A percentile compares a stretch with the other conserved stretches of the same genome.
Evolutionary conservation across 768 basidiomycete species (phyloP).

Genomic region (Russula lepida): DNA sequence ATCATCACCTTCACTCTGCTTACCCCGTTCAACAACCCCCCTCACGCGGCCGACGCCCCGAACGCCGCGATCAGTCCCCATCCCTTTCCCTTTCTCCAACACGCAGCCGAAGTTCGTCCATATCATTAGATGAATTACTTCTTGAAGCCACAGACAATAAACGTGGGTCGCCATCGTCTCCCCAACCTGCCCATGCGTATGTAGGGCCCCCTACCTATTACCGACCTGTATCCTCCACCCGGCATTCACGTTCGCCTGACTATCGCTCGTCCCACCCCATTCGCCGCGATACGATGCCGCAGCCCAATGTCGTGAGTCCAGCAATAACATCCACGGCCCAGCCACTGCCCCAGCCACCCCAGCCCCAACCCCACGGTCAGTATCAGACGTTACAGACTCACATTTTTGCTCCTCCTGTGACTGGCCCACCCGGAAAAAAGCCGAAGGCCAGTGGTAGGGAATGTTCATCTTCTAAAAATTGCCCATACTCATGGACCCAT

Average conservation of each 20-base stretch:
- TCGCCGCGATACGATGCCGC: slow-evolving; percentile 8
- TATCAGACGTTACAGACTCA: slow-evolving; percentile 50
- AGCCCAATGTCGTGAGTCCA: neutral
- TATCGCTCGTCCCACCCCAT: slow-evolving; percentile 7
- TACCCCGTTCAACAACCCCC: slow-evolving; percentile 23
- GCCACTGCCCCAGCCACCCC: slow-evolving; percentile 16
- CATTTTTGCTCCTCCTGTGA: slow-evolving; percentile 65
- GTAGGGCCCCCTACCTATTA: slow-evolving; percentile 24
- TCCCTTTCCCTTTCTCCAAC: slow-evolving; percentile 32
- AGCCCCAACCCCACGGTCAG: slow-evolving; percentile 30
- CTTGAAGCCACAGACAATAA: slow-evolving; percentile 36
- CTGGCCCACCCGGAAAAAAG: slow-evolving; percentile 65
- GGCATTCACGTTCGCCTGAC: slow-evolving; percentile 12
- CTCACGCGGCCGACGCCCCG: slow-evolving; percentile 22
- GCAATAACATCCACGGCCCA: slow-evolving; percentile 21
- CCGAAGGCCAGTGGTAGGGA: slow-evolving; percentile 33
- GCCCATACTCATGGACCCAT: neutral
- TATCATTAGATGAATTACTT: slow-evolving; percentile 40
- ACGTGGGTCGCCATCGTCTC: slow-evolving; percentile 23
- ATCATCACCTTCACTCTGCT: slow-evolving; percentile 24
- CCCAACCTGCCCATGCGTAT: slow-evolving; percentile 25
- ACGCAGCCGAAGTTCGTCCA: slow-evolving; percentile 29
- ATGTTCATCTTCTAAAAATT: neutral
- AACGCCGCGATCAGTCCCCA: slow-evolving; percentile 18
- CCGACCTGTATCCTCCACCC: slow-evolving; percentile 14